phyloP scores from a whole-genome alignment of 2,329 filamentous ascomycete genomes.

The Aspergillus arachidicola region DNA sequence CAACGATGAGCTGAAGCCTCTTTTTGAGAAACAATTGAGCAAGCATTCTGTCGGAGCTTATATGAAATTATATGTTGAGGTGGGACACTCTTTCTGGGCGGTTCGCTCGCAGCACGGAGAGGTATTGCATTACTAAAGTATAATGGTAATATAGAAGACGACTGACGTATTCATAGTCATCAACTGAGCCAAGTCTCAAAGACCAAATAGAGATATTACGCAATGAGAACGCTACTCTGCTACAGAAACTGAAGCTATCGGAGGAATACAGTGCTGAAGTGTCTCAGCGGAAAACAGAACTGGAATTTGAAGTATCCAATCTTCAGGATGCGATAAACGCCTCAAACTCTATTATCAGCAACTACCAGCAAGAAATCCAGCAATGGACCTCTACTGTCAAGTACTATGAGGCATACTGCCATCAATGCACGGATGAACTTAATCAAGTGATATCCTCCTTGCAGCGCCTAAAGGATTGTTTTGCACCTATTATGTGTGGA shows the following conservation, averaged over 20 bases:
- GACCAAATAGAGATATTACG: background rate
- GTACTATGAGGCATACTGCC: background rate
- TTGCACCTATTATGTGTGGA: background rate
- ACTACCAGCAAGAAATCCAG: background rate
- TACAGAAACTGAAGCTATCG: background rate
- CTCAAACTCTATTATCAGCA: background rate
- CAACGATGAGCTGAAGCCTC: too few relatives aligned
- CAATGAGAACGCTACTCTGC: background rate
- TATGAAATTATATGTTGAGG: too few relatives aligned
- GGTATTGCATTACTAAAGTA: too few relatives aligned
- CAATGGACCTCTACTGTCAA: background rate
- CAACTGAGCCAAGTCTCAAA: background rate
- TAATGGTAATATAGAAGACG: too few relatives aligned
- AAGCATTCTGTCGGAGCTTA: too few relatives aligned
- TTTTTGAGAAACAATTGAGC: too few relatives aligned
- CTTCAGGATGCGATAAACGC: constrained; percentile 10
- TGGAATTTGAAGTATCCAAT: background rate
- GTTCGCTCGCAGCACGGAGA: too few relatives aligned
- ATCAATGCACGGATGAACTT: background rate
- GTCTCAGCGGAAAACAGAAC: background rate
- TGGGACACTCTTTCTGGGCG: too few relatives aligned
- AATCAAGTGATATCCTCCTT: background rate
- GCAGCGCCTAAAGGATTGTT: background rate
- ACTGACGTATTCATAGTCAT: too few relatives aligned
- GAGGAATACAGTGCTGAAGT: background rate